Base-by-base conservation (phyloP, 495 filamentous ascomycete genomes). In the Neurospora sp. region DNA sequence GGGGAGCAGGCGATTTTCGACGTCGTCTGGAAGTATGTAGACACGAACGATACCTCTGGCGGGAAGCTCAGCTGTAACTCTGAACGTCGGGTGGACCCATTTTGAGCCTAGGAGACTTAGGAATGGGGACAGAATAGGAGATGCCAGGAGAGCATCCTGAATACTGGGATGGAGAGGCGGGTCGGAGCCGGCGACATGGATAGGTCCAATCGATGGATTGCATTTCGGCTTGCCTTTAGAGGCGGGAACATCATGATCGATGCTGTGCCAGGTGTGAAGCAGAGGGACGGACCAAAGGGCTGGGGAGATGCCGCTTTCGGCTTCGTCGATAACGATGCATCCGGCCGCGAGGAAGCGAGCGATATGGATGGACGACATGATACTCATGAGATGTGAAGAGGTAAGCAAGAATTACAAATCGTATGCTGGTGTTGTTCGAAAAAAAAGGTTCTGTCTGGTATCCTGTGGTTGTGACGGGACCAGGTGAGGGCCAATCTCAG, bases 11-110 rank as follows among this genome's bases (percentile, higher is more conserved):
- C 78, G 76, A 46, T 89, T 85, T 18, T 86, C 85, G 8, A 91
- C 83, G 82, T 94, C 89, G 65, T 90, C 87, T 12, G 91, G 89
- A 11, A 94, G 84, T 11, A 93, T 76, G 74, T 90, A 93, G 1
- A 96, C 80, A 37, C 89, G 87, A 14, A 90, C 76, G 53, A 83
- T 78, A 39, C 76, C 80, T 3, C 61, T 70, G 7, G 77, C 8
- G 14, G 74, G 68, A 69, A 75, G 40, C n/a, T 75, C 12, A 3
- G 44, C 31, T 5, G 71, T 76, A 7, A 73, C 20, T 20, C 74
- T 72, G 70, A 85, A 80, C 8, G 81, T 81, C 70, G 87, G 76
- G 22, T 82, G 77, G n/a, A 87, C 78, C 85, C 85, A 87, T 44
- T 75, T 68, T 1, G 71, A 72, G 2, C 59, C 41, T 73, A 84